phyloP scores from a whole-genome alignment of 176 grass and related monocot species.

The Metroxylon sagu region DNA sequence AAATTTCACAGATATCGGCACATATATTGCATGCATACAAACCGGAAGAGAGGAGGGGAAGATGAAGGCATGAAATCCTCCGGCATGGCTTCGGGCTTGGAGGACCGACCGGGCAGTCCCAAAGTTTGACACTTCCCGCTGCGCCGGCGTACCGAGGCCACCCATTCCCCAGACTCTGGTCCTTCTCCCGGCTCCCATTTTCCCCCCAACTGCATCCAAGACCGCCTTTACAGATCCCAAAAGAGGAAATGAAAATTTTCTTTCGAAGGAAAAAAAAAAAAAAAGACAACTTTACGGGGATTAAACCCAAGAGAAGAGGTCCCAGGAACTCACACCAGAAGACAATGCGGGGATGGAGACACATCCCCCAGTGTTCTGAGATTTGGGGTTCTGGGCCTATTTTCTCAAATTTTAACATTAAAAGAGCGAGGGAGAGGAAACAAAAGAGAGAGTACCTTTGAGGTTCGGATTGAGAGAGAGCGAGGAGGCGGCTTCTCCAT shows the following conservation, averaged over 20 bases:
- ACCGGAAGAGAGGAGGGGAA: background rate
- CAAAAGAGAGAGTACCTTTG: no score
- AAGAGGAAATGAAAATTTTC: constrained; percentile 3
- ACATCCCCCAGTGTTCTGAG: background rate
- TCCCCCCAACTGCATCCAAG: background rate
- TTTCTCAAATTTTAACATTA: no score
- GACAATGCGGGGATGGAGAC: background rate
- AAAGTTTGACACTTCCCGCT: constrained; percentile 6
- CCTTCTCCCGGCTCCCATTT: background rate
- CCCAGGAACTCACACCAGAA: background rate
- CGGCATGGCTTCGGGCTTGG: background rate
- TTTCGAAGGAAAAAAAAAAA: background rate
- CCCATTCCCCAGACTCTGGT: constrained; percentile 58
- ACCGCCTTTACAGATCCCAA: constrained; percentile 8
- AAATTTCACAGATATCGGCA: background rate
- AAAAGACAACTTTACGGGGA: no score
- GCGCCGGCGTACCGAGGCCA: constrained; percentile 38
- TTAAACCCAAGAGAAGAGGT: background rate
- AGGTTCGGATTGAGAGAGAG: no score
- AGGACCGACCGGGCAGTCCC: background rate
- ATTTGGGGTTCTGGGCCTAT: no score
- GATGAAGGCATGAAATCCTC: background rate
- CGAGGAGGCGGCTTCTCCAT: no score
- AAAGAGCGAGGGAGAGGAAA: no score
- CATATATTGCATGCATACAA: background rate